Base-by-base conservation (phyloP, 768 basidiomycete species). In the Naganishia kalamii region DNA sequence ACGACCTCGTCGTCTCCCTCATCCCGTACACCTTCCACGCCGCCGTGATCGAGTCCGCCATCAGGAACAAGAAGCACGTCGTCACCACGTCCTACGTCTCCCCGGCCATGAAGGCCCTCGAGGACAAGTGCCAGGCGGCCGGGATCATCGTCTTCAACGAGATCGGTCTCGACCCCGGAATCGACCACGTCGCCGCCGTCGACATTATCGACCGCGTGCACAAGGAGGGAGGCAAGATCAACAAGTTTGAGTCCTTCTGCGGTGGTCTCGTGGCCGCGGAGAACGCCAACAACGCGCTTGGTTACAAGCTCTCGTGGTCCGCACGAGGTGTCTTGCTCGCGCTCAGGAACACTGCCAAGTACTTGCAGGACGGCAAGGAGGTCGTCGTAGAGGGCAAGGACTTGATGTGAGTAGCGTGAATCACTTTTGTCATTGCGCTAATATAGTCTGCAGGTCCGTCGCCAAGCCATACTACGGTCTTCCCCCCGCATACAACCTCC, bases 301-400 rank as follows among this genome's bases (percentile, higher is more conserved):
- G 94, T 12, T 99, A 97, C 86, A 97, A 97, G 79, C 97, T 99
- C 81, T 96, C 92, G 40, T 98, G 96, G 96, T 94, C 92, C 7
- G 89, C 92, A 8, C 88, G 92, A 23, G 94, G 93, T 59, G 92
- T 93, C 47, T 87, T 99, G 62, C 88, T 97, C 70, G 94, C 96
- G 1, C 85, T 97, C 59, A 85, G 92, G 72, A 98, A 98, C 82
- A 82, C 84, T 37, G 96, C 91, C 21, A 86, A 88, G 3, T 92
- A 87, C 80, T 82, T 88, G 73, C 81, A 85, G 41, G 80, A 83
- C 61, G 85, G 86, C 33, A 80, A 89, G 78, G 80, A 84, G 49
- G 81, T 86, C 57, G 81, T 84, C 47, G 83, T 98, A 47, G 77
- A 82, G 7, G 93, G 93, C 65, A 81, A 82, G 65, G 88, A 93